phyloP scores from a whole-genome alignment of 2,329 filamentous ascomycete genomes.

The Balansia obtecta region DNA sequence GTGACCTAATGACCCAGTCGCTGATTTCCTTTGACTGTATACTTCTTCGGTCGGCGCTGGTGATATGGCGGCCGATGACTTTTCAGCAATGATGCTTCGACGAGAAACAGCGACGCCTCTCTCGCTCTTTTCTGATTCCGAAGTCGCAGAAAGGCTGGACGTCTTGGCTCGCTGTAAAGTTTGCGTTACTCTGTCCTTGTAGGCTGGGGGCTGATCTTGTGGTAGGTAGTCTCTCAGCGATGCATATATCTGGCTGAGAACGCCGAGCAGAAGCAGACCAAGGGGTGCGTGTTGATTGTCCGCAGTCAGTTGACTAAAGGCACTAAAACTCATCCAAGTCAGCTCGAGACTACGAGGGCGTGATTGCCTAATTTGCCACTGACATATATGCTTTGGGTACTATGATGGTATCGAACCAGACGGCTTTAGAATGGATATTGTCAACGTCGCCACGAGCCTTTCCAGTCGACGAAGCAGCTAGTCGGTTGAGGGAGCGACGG shows the following conservation, averaged over 20 bases:
- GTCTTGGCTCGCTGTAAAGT: not conserved
- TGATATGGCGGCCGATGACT: not conserved
- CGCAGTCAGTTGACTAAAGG: constrained; percentile 57
- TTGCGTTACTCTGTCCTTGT: not conserved
- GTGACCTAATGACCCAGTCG: not conserved
- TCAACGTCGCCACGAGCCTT: not conserved
- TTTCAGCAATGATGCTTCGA: constrained; percentile 5
- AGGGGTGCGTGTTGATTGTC: constrained; percentile 63
- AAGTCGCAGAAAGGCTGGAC: not conserved
- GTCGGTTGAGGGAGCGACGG: constrained; percentile 48
- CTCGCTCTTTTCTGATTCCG: constrained; percentile 9
- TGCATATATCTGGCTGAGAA: constrained; percentile 45
- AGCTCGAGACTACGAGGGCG: not conserved
- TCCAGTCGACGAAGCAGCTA: constrained; percentile 24
- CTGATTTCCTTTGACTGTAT: not conserved
- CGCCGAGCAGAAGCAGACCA: constrained; percentile 54
- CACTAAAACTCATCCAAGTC: constrained; percentile 20
- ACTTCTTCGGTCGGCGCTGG: constrained; percentile 1
- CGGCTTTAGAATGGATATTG: constrained; percentile 11
- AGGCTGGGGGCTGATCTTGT: not conserved
- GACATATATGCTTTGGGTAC: constrained; percentile 25
- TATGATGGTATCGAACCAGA: constrained; percentile 18
- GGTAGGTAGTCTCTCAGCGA: constrained; percentile 26
- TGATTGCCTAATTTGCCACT: constrained; percentile 6
- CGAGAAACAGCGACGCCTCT: constrained; percentile 19